phyloP scores from a whole-genome alignment of 768 basidiomycete species.

The Lepiota brunneoincarnata region DNA sequence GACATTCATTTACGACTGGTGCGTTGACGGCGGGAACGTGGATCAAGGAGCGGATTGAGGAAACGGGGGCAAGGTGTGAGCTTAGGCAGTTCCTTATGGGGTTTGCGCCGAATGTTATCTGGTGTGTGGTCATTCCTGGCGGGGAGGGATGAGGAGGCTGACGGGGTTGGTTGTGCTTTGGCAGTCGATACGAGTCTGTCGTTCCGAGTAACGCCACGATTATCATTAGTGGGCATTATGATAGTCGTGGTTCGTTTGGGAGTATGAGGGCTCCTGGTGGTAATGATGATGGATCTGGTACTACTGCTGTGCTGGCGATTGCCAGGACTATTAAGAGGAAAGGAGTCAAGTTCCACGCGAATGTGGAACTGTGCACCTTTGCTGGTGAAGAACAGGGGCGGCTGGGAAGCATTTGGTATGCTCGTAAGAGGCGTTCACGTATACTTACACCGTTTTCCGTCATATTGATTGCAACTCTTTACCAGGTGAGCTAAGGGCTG shows the following conservation, averaged over 20 bases:
- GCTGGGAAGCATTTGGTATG: constrained; percentile 74
- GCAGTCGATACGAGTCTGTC: constrained; percentile 57
- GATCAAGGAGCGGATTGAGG: constrained; percentile 73
- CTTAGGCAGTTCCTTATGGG: constrained; percentile 64
- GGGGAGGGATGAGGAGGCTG: neutral
- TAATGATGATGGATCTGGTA: constrained; percentile 55
- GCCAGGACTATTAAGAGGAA: constrained; percentile 70
- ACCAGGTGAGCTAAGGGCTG: constrained; percentile 55
- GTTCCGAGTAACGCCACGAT: constrained; percentile 60
- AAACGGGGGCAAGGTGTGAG: constrained; percentile 71
- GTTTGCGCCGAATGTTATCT: constrained; percentile 87
- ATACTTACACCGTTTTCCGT: neutral
- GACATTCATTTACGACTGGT: constrained; percentile 80
- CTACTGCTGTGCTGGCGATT: constrained; percentile 73
- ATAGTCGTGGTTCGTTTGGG: constrained; percentile 89
- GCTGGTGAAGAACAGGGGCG: constrained; percentile 94
- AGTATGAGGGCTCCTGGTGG: constrained; percentile 58
- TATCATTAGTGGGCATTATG: constrained; percentile 85
- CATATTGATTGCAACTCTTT: constrained; percentile 1
- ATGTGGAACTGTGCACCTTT: constrained; percentile 80
- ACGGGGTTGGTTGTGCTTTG: neutral
- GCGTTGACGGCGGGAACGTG: constrained; percentile 65
- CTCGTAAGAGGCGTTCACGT: constrained; percentile 47
- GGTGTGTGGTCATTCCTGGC: constrained; percentile 41
- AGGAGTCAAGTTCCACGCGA: constrained; percentile 67